Evolutionary conservation across 1,284 basidiomycete genomes (phyloP).

Genomic region (Puccinia novopanici): DNA sequence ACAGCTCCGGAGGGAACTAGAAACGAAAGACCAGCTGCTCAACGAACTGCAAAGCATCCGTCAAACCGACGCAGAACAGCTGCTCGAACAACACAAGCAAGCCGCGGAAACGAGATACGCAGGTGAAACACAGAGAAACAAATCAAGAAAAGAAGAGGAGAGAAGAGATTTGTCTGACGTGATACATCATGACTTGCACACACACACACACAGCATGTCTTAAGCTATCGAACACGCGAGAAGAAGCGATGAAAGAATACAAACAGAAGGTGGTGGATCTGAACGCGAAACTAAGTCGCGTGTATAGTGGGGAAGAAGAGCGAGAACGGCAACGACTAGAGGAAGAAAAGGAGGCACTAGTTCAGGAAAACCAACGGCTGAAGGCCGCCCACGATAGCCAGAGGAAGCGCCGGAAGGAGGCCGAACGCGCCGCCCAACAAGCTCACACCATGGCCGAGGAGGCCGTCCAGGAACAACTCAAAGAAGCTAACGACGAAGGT

Average conservation of each 20-base stretch:
- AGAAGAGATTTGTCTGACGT: too few species aligned
- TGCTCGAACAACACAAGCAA: constrained; percentile 25
- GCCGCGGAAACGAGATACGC: constrained; percentile 13
- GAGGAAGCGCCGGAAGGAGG: constrained; percentile 41
- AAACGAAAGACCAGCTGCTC: constrained; percentile 35
- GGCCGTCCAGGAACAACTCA: constrained; percentile 24
- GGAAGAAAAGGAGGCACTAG: constrained; percentile 27
- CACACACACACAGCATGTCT: not conserved
- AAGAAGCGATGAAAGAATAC: constrained; percentile 1
- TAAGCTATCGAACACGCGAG: constrained; percentile 10
- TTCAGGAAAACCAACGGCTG: constrained; percentile 13
- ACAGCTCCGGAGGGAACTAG: constrained; percentile 33
- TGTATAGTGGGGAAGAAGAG: constrained; percentile 46
- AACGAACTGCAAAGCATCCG: constrained; percentile 36
- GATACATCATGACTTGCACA: too few species aligned
- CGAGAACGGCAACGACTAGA: constrained; percentile 30
- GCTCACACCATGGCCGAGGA: constrained; percentile 25
- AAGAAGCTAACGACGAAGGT: constrained; percentile 47
- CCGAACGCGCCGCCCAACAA: constrained; percentile 24
- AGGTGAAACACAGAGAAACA: too few species aligned
- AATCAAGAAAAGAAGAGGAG: not conserved
- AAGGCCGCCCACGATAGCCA: constrained; percentile 23
- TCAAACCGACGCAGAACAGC: constrained; percentile 32
- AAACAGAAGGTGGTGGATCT: constrained; percentile 22
- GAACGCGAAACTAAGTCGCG: constrained; percentile 29